phyloP scores from a whole-genome alignment of 140 eudicot genomes.

The Anethum foeniculum region DNA sequence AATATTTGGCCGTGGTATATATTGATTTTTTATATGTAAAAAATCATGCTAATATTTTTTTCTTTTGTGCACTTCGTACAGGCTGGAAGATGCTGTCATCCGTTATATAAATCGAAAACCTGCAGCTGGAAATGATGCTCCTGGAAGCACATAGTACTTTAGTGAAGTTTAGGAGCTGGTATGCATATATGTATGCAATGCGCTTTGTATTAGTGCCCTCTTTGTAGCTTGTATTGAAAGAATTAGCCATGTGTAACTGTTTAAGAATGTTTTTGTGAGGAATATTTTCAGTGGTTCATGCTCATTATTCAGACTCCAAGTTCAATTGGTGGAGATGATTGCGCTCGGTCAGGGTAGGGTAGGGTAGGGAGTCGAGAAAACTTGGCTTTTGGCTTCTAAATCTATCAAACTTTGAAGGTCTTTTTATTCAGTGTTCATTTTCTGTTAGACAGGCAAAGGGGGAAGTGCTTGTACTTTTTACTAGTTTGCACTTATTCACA shows the following conservation, averaged over 20 bases:
- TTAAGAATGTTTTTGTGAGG: neutral
- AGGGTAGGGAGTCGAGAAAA: neutral
- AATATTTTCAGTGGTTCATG: neutral
- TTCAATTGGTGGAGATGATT: neutral
- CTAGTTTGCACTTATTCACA: neutral
- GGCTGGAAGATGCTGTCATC: slow-evolving; percentile 95
- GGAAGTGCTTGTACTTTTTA: neutral
- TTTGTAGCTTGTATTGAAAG: neutral
- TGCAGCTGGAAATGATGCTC: slow-evolving; percentile 44
- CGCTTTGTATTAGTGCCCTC: neutral
- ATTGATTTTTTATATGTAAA: neutral
- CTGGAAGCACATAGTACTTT: slow-evolving; percentile 43
- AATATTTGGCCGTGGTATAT: neutral
- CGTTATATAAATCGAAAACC: slow-evolving; percentile 83
- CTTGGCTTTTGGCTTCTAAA: neutral
- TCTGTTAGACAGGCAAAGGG: neutral
- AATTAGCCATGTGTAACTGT: neutral
- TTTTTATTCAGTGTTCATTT: neutral
- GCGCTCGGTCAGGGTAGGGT: neutral
- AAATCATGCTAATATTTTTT: neutral
- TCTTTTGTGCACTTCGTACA: slow-evolving; percentile 15
- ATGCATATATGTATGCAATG: slow-evolving; percentile 1
- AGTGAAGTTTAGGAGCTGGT: slow-evolving; percentile 16
- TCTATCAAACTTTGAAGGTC: neutral
- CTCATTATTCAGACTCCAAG: neutral